These are phyloP conservation scores for Aeminium ludgeri DNA, from an alignment of 495 filamentous ascomycete genomes.

Conservation along the genomic window DNA sequence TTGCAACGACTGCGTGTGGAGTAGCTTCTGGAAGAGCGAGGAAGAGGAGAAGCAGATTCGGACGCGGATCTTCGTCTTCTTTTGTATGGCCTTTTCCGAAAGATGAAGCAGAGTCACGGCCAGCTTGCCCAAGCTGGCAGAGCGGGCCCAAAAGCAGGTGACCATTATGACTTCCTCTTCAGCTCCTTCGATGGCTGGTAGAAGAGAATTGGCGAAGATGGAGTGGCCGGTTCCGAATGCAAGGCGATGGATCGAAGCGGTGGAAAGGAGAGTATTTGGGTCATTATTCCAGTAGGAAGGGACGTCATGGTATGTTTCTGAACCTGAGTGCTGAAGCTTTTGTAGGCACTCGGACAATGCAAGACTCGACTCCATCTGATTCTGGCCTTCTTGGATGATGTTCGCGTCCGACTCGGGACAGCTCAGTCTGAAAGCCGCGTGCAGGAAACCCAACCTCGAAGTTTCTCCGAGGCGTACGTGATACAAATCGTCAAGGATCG, in stretches of 20 bases:
- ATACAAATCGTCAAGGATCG: too few relatives aligned
- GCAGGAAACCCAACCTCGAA: too few relatives aligned
- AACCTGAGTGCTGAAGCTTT: too few relatives aligned
- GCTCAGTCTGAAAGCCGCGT: too few relatives aligned
- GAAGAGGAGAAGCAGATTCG: constrained; percentile 49
- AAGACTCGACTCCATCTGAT: too few relatives aligned
- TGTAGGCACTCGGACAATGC: too few relatives aligned
- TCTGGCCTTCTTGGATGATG: too few relatives aligned
- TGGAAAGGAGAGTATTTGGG: constrained; percentile 26
- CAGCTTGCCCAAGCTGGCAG: constrained; percentile 34
- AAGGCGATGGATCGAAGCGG: constrained; percentile 31
- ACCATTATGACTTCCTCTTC: constrained; percentile 49
- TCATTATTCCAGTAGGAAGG: constrained; percentile 19
- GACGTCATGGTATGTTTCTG: too few relatives aligned
- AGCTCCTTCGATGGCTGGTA: constrained; percentile 40
- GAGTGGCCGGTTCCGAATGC: constrained; percentile 40
- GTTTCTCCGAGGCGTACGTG: too few relatives aligned
- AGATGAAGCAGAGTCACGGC: constrained; percentile 33
- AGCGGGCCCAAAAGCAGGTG: constrained; percentile 62
- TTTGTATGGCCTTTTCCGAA: constrained; percentile 25
- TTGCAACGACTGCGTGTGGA: constrained; percentile 38
- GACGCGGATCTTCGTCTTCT: constrained; percentile 29
- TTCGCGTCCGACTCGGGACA: too few relatives aligned
- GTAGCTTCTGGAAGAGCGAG: constrained; percentile 49
- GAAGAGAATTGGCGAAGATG: constrained; percentile 31